Evolutionary conservation across 2,329 filamentous ascomycete genomes (phyloP).

Genomic region (Beauveria sp.): DNA sequence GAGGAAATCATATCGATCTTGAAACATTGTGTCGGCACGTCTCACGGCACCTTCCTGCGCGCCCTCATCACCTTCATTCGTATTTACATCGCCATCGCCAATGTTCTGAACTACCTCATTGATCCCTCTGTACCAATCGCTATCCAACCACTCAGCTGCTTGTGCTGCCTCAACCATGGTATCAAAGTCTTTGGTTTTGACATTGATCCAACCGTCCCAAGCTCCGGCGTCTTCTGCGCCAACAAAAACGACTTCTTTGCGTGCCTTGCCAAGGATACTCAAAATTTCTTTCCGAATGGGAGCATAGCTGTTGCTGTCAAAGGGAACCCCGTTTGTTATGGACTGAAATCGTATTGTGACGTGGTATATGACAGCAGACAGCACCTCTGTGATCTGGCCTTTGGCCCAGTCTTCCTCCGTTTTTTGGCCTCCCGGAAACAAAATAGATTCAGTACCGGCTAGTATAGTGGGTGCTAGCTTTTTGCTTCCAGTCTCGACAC

Average conservation of each 20-base stretch:
- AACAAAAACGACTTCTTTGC: slow-evolving; percentile 31
- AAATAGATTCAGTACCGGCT: slow-evolving; percentile 59
- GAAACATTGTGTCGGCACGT: slow-evolving; percentile 61
- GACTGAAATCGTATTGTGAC: slow-evolving; percentile 44
- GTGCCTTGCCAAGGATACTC: slow-evolving; percentile 31
- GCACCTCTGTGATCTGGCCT: slow-evolving; percentile 43
- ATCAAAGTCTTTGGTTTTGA: slow-evolving; percentile 50
- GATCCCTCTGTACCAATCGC: slow-evolving; percentile 57
- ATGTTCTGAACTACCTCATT: slow-evolving; percentile 40
- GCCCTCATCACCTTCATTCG: slow-evolving; percentile 26
- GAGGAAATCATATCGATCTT: slow-evolving; percentile 65
- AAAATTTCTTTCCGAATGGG: slow-evolving; percentile 39
- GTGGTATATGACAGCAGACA: slow-evolving; percentile 55
- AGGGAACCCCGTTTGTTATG: slow-evolving; percentile 28
- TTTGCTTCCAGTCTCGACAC: slow-evolving; percentile 52
- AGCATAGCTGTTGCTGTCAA: slow-evolving; percentile 38
- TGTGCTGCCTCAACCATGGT: slow-evolving; percentile 52
- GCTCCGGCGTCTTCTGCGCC: slow-evolving; percentile 38
- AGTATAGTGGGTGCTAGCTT: slow-evolving; percentile 64
- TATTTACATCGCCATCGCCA: slow-evolving; percentile 21
- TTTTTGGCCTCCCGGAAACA: slow-evolving; percentile 34
- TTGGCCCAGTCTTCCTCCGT: slow-evolving; percentile 43
- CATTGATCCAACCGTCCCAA: slow-evolving; percentile 46
- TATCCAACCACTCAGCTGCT: slow-evolving; percentile 47
- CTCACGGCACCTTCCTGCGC: slow-evolving; percentile 39